Evolutionary conservation across 2,329 filamentous ascomycete species (phyloP).

Genomic region (Phialemoniopsis sp.): DNA sequence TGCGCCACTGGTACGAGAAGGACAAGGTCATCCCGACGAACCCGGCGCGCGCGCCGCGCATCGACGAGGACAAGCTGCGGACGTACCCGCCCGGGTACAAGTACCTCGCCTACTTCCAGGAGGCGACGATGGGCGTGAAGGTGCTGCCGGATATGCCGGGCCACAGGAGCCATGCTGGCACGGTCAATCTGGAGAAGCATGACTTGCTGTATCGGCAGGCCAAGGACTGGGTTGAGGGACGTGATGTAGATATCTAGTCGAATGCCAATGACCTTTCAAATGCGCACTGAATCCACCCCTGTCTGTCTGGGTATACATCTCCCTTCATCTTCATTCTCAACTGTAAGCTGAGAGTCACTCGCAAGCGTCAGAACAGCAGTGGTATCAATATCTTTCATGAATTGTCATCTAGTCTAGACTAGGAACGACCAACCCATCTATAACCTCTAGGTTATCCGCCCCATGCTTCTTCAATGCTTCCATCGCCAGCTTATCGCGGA

Average conservation of each 20-base stretch:
- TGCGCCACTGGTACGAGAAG: constrained; percentile 48
- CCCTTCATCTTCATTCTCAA: no score
- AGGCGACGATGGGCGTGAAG: constrained; percentile 37
- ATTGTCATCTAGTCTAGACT: no score
- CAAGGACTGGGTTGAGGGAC: no score
- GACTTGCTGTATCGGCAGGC: constrained; percentile 36
- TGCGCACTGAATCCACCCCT: no score
- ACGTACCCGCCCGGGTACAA: constrained; percentile 38
- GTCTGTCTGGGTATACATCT: no score
- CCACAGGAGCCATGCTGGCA: constrained; percentile 25
- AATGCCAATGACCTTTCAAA: no score
- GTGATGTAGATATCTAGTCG: no score
- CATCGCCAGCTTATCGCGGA: constrained; percentile 61
- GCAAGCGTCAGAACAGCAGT: no score
- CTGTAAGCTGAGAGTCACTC: no score
- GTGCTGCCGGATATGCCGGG: constrained; percentile 39
- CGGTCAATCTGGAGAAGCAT: constrained; percentile 29
- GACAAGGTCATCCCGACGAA: constrained; percentile 43
- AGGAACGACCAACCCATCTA: no score
- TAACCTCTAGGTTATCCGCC: no score
- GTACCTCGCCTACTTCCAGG: constrained; percentile 39
- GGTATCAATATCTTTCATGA: no score
- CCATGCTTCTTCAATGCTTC: constrained; percentile 66
- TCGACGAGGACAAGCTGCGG: constrained; percentile 33
- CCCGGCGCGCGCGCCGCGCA: constrained; percentile 30